Percentiles rank a stretch among this genome's conserved stretches.
phyloP scores from a whole-genome alignment of 2,329 filamentous ascomycete species.

The Waltergamsia citrina region DNA sequence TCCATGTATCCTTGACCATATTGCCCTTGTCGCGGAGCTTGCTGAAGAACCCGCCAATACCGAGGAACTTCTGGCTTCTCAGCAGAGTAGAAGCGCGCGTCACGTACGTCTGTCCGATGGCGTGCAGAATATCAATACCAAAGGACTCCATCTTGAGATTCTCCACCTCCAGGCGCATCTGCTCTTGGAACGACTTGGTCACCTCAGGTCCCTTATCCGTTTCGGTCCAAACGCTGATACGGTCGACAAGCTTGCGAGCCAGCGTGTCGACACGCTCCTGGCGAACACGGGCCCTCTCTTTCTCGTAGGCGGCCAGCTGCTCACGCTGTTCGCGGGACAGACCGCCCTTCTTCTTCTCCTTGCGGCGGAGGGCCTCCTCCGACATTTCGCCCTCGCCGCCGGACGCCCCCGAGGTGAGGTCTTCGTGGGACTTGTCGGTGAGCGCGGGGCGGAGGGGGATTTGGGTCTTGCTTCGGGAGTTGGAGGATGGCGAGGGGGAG shows the following conservation, averaged over 20 bases:
- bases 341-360: slow-evolving; percentile 79
- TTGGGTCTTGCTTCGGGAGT: slow-evolving; percentile 29
- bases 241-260: slow-evolving; percentile 75
- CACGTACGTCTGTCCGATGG: slow-evolving; percentile 85
- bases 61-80: slow-evolving; percentile 94
- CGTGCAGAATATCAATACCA: slow-evolving; percentile 89
- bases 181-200: slow-evolving; percentile 83
- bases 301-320: slow-evolving; percentile 79
- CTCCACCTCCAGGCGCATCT: slow-evolving; percentile 90
- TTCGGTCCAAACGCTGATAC: slow-evolving; percentile 92
- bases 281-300: slow-evolving; percentile 72
- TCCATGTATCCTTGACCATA: slow-evolving; percentile 97
- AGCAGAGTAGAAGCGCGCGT: slow-evolving; percentile 80
- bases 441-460: slow-evolving; percentile 78
- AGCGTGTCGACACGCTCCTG: slow-evolving; percentile 85
- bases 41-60: slow-evolving; percentile 90
- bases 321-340: slow-evolving; percentile 89
- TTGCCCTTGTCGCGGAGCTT: slow-evolving; percentile 94
- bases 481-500: slow-evolving; percentile 32
- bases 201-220: slow-evolving; percentile 84
- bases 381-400: slow-evolving; percentile 66
- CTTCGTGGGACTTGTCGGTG: slow-evolving; percentile 70
- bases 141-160: slow-evolving; percentile 99
- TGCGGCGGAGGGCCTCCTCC: slow-evolving; percentile 27
- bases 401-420: slow-evolving; percentile 43